Conservation (phyloP, 2,329 filamentous ascomycete species). For the Sclerotinia trifoliorum region DNA sequence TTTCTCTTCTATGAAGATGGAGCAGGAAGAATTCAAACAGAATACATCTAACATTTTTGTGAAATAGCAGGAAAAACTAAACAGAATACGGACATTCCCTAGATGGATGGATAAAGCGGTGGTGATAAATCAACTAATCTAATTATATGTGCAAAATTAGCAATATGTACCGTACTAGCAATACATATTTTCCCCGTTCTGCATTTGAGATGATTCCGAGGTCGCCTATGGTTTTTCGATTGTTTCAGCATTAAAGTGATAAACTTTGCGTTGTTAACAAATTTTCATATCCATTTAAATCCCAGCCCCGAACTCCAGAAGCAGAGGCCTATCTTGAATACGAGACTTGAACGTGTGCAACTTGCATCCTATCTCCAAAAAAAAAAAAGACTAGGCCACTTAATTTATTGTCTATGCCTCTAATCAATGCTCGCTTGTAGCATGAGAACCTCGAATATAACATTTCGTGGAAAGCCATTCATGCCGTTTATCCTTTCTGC, state of each 20-base stretch:
- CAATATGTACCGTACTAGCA: not conserved
- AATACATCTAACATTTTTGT: not conserved
- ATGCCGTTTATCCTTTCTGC: not conserved
- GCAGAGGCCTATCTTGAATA: not conserved
- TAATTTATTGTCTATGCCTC: not conserved
- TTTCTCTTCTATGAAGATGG: not conserved
- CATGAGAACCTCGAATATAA: not conserved
- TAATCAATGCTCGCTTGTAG: not conserved
- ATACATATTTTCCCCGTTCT: not conserved
- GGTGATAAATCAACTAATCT: not conserved
- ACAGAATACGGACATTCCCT: not conserved
- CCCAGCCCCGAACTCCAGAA: not conserved
- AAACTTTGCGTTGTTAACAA: no score
- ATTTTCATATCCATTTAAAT: not conserved
- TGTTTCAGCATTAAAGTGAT: not conserved
- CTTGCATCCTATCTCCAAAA: not conserved
- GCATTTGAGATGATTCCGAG: not conserved
- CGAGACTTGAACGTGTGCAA: not conserved
- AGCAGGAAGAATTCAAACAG: not conserved
- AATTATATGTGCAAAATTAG: not conserved
- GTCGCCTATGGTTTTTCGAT: not conserved
- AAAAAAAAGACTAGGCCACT: not conserved
- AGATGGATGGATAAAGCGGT: not conserved
- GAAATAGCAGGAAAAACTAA: not conserved
- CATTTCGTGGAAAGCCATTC: not conserved